Evolutionary conservation across 2,329 filamentous ascomycete species (phyloP).

Genomic region (Ilyonectria destructans): DNA sequence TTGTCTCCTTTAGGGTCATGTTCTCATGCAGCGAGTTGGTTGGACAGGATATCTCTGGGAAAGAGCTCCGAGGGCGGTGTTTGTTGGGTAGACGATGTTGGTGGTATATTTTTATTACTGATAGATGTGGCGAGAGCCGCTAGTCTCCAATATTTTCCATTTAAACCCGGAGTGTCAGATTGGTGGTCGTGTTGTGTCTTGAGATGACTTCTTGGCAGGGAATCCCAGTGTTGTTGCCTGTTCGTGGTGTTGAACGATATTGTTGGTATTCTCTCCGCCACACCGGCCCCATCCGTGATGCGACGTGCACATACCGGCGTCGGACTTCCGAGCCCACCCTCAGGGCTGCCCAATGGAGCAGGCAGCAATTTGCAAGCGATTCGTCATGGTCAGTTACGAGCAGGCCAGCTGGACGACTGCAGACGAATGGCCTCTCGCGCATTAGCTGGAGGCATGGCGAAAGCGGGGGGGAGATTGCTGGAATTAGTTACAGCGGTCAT

Average conservation of each 20-base stretch:
- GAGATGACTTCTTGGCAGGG: neutral
- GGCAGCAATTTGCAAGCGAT: conserved; percentile 21
- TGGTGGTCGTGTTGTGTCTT: neutral
- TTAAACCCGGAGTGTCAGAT: neutral
- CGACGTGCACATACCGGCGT: neutral
- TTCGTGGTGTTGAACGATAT: neutral
- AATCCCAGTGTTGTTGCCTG: neutral
- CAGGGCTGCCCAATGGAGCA: conserved; percentile 22
- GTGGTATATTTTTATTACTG: too few relatives aligned
- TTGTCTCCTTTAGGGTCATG: neutral
- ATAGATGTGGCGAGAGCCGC: neutral
- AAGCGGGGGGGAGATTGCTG: neutral
- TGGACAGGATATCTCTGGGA: neutral
- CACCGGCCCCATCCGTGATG: neutral
- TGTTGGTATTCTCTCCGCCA: neutral
- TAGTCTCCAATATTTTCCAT: neutral
- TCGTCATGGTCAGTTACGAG: conserved; percentile 6
- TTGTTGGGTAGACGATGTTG: too few relatives aligned
- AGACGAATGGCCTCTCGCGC: neutral
- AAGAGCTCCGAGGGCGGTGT: neutral
- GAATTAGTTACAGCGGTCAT: neutral
- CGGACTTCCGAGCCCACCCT: conserved; percentile 10
- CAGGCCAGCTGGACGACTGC: neutral
- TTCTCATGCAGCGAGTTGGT: neutral
- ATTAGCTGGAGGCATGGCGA: neutral